Evolutionary conservation across 2,329 filamentous ascomycete species (phyloP).

Genomic region (Clonostachys chloroleuca): DNA sequence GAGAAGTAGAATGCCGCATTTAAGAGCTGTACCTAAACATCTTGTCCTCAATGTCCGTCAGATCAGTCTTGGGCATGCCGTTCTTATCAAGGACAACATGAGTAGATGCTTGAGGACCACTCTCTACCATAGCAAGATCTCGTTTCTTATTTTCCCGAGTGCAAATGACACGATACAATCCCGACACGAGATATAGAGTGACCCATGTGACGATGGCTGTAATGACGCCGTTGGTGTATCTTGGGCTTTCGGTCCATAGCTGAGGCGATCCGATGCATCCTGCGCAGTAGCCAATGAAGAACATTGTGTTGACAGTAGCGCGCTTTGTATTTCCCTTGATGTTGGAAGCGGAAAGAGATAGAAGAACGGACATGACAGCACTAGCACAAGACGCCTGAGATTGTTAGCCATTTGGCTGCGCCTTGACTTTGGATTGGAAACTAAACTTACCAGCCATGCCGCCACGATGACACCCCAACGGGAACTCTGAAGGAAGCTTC

Average conservation of each 20-base stretch:
- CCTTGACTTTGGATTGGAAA: neutral
- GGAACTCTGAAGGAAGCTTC: conserved; percentile 26
- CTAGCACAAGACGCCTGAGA: conserved; percentile 34
- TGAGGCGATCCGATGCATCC: conserved; percentile 31
- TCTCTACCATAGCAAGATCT: conserved; percentile 5
- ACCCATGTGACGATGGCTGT: conserved; percentile 36
- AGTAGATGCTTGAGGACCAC: neutral
- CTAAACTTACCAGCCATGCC: conserved; percentile 32
- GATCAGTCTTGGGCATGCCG: conserved; percentile 16
- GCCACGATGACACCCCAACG: conserved; percentile 43
- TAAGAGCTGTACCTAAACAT: conserved; percentile 21
- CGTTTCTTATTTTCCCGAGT: conserved; percentile 23
- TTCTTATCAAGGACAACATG: conserved; percentile 11
- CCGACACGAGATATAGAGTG: conserved; percentile 24
- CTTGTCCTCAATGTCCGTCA: conserved; percentile 27
- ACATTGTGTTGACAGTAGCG: conserved; percentile 11
- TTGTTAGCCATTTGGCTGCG: neutral
- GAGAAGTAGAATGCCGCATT: no score
- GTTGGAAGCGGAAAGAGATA: conserved; percentile 22
- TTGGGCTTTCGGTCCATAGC: conserved; percentile 36
- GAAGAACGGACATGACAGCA: conserved; percentile 31
- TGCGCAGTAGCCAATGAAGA: conserved; percentile 17
- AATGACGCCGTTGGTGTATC: conserved; percentile 40
- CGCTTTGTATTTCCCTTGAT: conserved; percentile 22
- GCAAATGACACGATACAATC: conserved; percentile 26